These are phyloP conservation scores for Ajuga reptans DNA, from an alignment of 305 asterid genomes.

Conservation along the genomic window DNA sequence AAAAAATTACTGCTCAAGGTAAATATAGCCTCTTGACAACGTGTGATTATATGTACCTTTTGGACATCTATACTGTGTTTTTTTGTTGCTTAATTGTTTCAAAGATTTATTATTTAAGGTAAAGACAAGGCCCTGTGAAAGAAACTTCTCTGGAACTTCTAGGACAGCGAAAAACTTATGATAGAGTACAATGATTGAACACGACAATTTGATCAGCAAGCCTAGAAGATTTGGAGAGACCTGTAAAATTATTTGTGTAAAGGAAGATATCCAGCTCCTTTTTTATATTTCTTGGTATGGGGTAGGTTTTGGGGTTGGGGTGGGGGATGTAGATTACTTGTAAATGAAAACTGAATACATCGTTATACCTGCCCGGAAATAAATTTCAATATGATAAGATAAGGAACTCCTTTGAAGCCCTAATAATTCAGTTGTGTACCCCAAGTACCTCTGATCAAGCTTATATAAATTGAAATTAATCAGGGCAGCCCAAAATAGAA, in stretches of 20 bases:
- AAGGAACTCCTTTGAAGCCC: background rate
- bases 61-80: background rate
- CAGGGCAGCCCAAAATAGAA: background rate
- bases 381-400: background rate
- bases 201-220: background rate
- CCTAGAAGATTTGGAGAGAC: background rate
- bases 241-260: background rate
- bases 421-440: background rate
- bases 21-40: slow-evolving; percentile 7
- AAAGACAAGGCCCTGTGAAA: background rate
- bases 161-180: slow-evolving; percentile 4
- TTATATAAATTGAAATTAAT: background rate
- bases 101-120: background rate
- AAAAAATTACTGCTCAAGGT: slow-evolving; percentile 61
- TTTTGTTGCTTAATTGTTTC: background rate
- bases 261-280: background rate
- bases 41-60: background rate
- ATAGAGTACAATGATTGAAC: background rate
- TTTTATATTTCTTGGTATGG: background rate
- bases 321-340: background rate
- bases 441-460: background rate
- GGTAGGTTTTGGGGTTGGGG: background rate
- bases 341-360: background rate
- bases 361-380: background rate
- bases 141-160: background rate